Conservation (phyloP, 2,329 filamentous ascomycete species). For the Rosellinia necatrix region DNA sequence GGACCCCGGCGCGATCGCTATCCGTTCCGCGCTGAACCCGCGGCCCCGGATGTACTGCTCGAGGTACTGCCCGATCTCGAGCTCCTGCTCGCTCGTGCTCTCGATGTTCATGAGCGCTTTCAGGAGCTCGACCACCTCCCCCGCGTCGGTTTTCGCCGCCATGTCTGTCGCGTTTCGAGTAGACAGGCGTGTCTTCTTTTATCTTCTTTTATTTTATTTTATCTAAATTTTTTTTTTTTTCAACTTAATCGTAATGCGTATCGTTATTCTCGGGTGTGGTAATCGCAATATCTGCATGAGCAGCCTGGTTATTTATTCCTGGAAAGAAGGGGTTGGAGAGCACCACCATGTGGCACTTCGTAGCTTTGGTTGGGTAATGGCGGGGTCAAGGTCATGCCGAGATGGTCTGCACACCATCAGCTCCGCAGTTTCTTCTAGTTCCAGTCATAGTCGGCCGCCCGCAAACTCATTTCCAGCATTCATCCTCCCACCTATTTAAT, state of each 20-base stretch:
- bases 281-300: too few relatives aligned
- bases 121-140: constrained; percentile 37
- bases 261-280: too few relatives aligned
- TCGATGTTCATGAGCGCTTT: constrained; percentile 44
- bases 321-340: too few relatives aligned
- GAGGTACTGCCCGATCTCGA: constrained; percentile 43
- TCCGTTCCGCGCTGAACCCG: constrained; percentile 44
- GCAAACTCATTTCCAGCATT: too few relatives aligned
- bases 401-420: not conserved
- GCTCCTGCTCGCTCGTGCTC: constrained; percentile 45
- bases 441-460: not conserved
- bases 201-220: too few relatives aligned
- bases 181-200: too few relatives aligned
- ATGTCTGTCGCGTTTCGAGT: constrained; percentile 4
- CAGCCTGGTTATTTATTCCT: too few relatives aligned
- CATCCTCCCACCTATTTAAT: too few relatives aligned
- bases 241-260: too few relatives aligned
- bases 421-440: not conserved
- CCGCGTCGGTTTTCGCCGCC: constrained; percentile 25
- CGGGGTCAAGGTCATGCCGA: not conserved
- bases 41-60: constrained; percentile 39
- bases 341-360: not conserved
- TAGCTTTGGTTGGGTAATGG: not conserved
- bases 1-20: constrained; percentile 41
- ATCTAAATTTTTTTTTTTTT: too few relatives aligned